Evolutionary conservation across 2,329 filamentous ascomycete species (phyloP), one percentile per base, ranked within the genome.

Genomic region (Phaeosphaeria sp.): DNA sequence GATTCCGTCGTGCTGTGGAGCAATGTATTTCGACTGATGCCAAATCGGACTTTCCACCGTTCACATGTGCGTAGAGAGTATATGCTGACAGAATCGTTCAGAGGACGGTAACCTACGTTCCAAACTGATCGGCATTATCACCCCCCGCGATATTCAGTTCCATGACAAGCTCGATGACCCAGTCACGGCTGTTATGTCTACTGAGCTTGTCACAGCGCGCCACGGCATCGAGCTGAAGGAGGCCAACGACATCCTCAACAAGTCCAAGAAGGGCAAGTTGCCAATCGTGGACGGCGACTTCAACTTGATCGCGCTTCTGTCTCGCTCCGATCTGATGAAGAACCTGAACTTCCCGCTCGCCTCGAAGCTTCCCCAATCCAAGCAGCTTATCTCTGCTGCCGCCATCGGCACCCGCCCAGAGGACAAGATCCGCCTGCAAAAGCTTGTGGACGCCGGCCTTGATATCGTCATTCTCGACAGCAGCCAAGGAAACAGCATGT

Each of bases 181-280:
- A 20, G 91, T 99, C 65, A 90, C 91, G 61, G 87, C 89, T 62
- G 93, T 98, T 80, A 99, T 99, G 95, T 92, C 95, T 56, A 97
- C 89, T 58, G 92, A 98, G 68, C 89, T 99, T 27, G 87, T 97
- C 75, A 99, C 95, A 49, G 96, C 93, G 41, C 86, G 86, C 44
- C 83, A 89, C 67, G 94, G 94, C 56, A 91, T 96, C 65, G 92
- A 88, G 56, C 87, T 99, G 39, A 79, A 85, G 65, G 93, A 97
- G 80, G 95, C 95, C 74, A 99, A 99, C 83, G 88, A 88, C 69
- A 94, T 98, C 66, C 88, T 99, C 52, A 90, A 92, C 76, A 89
- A 91, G 82, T 98, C 94, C 61, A 97, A 97, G 87, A 99, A 99
- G 86, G 95, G 95, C 81, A 97, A 97, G 84, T 88, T 97, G 58